Percentiles rank a stretch among this genome's conserved stretches.
phyloP scores from a whole-genome alignment of 192 early-diverging fungal species.

The Gaertneriomyces sp. region DNA sequence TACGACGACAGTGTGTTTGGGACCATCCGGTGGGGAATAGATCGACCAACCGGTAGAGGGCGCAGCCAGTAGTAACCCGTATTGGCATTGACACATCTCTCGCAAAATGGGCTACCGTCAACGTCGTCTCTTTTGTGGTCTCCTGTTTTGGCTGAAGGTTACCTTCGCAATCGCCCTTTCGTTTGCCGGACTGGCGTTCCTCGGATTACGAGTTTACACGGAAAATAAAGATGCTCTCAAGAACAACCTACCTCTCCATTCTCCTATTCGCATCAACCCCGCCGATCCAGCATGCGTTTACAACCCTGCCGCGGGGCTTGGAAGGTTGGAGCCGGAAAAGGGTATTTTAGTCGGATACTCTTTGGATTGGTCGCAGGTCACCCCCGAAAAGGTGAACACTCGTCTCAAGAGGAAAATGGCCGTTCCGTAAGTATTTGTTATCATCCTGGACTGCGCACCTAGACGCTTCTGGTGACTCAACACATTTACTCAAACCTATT shows the following conservation, averaged over 20 bases:
- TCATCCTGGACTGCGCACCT: not conserved
- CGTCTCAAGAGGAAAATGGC: not conserved
- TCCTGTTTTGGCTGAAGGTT: slow-evolving; percentile 30
- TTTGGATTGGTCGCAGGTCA: slow-evolving; percentile 3
- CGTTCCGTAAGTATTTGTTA: not conserved
- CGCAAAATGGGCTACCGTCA: slow-evolving; percentile 20
- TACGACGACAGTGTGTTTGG: too few relatives aligned
- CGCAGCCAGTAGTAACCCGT: too few relatives aligned
- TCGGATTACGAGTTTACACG: slow-evolving; percentile 25
- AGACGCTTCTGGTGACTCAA: not conserved
- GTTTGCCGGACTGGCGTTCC: slow-evolving; percentile 15
- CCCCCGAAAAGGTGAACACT: not conserved
- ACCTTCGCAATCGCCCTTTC: slow-evolving; percentile 22
- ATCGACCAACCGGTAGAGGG: too few relatives aligned
- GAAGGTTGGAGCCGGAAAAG: slow-evolving; percentile 4
- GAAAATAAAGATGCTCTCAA: slow-evolving; percentile 20
- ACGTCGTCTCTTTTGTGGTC: slow-evolving; percentile 21
- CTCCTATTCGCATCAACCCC: slow-evolving; percentile 8
- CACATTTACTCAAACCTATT: not conserved
- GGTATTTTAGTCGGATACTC: slow-evolving; percentile 10
- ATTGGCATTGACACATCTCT: not conserved
- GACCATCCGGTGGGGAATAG: too few relatives aligned
- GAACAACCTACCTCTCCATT: not conserved
- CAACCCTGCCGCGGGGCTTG: not conserved
- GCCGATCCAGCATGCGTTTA: not conserved